phyloP scores from a whole-genome alignment of 768 basidiomycete species.

The Macrocybe gigantea region DNA sequence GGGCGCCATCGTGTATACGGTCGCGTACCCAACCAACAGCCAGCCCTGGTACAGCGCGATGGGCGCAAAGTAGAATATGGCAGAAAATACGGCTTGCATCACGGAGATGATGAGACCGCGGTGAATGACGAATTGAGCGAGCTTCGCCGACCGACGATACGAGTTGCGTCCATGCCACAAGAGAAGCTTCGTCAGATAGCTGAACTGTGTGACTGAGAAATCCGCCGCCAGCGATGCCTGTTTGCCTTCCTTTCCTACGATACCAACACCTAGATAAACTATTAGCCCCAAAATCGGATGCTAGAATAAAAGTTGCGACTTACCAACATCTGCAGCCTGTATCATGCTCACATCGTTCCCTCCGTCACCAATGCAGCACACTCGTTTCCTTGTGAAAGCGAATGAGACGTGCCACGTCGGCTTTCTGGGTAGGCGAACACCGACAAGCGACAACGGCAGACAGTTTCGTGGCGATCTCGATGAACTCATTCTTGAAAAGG shows the following conservation, averaged over 20 bases:
- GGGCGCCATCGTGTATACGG: conserved; percentile 96
- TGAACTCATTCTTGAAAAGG: conserved; percentile 89
- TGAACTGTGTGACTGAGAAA: conserved; percentile 97
- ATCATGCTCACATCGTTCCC: conserved; percentile 99
- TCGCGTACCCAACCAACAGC: conserved; percentile 96
- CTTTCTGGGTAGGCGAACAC: conserved; percentile 98
- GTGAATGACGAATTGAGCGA: conserved; percentile 98
- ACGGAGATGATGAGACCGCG: conserved; percentile 94
- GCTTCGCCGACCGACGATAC: conserved; percentile 95
- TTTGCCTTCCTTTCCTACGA: conserved; percentile 98
- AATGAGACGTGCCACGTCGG: conserved; percentile 93
- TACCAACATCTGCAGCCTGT: conserved; percentile 96
- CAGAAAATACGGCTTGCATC: conserved; percentile 95
- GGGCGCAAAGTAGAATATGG: conserved; percentile 91
- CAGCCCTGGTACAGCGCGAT: conserved; percentile 98
- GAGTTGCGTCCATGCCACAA: conserved; percentile 99
- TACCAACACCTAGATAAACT: conserved; percentile 70
- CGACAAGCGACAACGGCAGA: conserved; percentile 97
- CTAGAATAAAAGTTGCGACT: conserved; percentile 24
- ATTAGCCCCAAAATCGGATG: neutral
- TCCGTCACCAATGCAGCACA: conserved; percentile 98
- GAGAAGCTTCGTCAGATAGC: conserved; percentile 89
- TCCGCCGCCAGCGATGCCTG: conserved; percentile 99
- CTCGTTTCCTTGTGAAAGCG: conserved; percentile 90
- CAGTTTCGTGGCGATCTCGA: conserved; percentile 92